phyloP scores from a whole-genome alignment of 1,284 basidiomycete species.

The Phaffia rhodozyma region DNA sequence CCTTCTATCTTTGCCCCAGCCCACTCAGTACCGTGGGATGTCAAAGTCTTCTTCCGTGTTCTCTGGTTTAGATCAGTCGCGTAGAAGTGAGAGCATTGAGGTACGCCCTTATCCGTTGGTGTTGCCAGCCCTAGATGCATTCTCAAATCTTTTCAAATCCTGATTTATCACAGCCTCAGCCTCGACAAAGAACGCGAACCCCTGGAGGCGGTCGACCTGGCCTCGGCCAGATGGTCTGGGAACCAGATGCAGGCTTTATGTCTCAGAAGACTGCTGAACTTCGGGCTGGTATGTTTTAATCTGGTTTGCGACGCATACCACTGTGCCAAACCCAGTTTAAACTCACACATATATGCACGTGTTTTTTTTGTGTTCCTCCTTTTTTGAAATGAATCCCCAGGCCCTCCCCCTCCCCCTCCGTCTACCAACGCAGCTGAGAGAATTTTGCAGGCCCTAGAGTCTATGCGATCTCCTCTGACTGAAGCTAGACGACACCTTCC shows the following conservation, averaged over 20 bases:
- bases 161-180: not conserved
- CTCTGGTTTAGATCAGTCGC: not conserved
- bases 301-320: not conserved
- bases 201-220: no score
- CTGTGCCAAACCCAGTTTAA: not conserved
- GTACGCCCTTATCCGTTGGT: not conserved
- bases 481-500: constrained; percentile 1
- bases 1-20: not conserved
- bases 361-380: not conserved
- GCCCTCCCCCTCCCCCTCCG: constrained; percentile 23
- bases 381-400: not conserved
- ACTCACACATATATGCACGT: not conserved
- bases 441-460: constrained; percentile 32
- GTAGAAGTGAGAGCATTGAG: not conserved
- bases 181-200: not conserved
- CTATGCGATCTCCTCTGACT: constrained; percentile 27
- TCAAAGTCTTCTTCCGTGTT: not conserved
- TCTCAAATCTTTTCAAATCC: not conserved
- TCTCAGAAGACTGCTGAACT: constrained; percentile 27
- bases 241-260: constrained; percentile 30
- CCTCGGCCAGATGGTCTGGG: constrained; percentile 32
- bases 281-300: constrained; percentile 21
- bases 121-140: not conserved
- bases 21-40: no score
- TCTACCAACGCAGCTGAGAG: constrained; percentile 33